phyloP scores from a whole-genome alignment of 345 rosid genomes.

The Rhizophora mangle region DNA sequence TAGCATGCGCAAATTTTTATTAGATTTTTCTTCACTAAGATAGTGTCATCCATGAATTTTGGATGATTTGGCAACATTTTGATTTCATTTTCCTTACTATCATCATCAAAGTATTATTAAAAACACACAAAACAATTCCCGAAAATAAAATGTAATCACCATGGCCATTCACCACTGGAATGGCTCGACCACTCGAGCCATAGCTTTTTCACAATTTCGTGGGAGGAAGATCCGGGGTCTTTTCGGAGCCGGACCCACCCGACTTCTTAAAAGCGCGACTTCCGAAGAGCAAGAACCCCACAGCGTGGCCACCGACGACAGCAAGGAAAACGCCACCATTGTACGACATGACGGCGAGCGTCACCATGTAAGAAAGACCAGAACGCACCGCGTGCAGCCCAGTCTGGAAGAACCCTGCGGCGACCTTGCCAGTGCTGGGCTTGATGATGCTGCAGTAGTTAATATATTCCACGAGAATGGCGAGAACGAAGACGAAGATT shows the following conservation, averaged over 20 bases:
- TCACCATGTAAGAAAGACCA: constrained; percentile 64
- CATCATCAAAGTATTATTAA: too few species aligned
- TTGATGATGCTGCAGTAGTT: constrained; percentile 37
- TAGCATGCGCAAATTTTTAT: too few species aligned
- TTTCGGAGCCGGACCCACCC: constrained; percentile 22
- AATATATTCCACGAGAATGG: constrained; percentile 58
- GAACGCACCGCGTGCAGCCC: constrained; percentile 50
- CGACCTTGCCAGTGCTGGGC: constrained; percentile 49
- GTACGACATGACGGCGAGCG: constrained; percentile 73
- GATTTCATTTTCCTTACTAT: too few species aligned
- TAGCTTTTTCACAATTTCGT: constrained; percentile 3
- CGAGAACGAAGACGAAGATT: constrained; percentile 55
- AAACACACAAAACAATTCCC: too few species aligned
- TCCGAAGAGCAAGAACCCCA: constrained; percentile 63
- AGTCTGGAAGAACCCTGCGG: constrained; percentile 48
- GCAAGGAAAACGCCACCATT: constrained; percentile 74
- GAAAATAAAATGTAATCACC: too few species aligned
- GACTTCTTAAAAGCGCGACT: constrained; percentile 45
- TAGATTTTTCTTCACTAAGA: too few species aligned
- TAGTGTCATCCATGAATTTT: too few species aligned
- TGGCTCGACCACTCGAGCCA: background rate
- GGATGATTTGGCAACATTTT: too few species aligned
- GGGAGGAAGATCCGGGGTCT: constrained; percentile 15
- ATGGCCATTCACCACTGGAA: too few species aligned
- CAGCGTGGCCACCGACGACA: constrained; percentile 65